Conservation (phyloP, 2,329 filamentous ascomycete species). For the Zopfia rhizophila region DNA sequence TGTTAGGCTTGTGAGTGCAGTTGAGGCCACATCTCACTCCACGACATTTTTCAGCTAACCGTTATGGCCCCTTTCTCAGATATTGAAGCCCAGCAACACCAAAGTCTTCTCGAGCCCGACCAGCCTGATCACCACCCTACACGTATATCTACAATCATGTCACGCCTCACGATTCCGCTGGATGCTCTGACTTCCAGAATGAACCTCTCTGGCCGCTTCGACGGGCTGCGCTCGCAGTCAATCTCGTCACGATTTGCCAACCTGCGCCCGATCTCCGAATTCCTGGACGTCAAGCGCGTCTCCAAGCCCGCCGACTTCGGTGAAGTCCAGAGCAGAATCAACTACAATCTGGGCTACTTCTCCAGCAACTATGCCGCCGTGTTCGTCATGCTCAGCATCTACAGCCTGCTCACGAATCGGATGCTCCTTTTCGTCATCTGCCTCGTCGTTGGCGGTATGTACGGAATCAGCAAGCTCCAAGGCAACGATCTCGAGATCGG, state of each 20-base stretch:
- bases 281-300: conserved; percentile 93
- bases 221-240: conserved; percentile 81
- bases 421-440: conserved; percentile 91
- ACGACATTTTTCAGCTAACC: conserved; percentile 32
- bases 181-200: conserved; percentile 91
- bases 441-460: conserved; percentile 86
- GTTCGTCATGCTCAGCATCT: conserved; percentile 95
- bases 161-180: conserved; percentile 90
- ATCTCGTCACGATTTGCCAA: conserved; percentile 88
- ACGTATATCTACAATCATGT: conserved; percentile 65
- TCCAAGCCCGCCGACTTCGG: conserved; percentile 93
- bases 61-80: conserved; percentile 39
- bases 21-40: conserved; percentile 44
- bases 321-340: conserved; percentile 90
- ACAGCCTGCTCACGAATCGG: conserved; percentile 89
- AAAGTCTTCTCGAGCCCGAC: conserved; percentile 34
- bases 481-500: conserved; percentile 90
- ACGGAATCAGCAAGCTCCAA: conserved; percentile 87
- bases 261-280: conserved; percentile 89
- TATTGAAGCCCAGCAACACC: conserved; percentile 37
- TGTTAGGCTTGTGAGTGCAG: too few species aligned
- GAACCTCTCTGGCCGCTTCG: conserved; percentile 86
- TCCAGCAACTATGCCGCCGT: conserved; percentile 97
- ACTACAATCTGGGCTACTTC: conserved; percentile 97
- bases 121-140: conserved; percentile 19